Evolutionary conservation across 202 grass and related monocot species (phyloP), one percentile per base, ranked within the genome.

Genomic region (Bolboschoenoplectus hybrid): DNA sequence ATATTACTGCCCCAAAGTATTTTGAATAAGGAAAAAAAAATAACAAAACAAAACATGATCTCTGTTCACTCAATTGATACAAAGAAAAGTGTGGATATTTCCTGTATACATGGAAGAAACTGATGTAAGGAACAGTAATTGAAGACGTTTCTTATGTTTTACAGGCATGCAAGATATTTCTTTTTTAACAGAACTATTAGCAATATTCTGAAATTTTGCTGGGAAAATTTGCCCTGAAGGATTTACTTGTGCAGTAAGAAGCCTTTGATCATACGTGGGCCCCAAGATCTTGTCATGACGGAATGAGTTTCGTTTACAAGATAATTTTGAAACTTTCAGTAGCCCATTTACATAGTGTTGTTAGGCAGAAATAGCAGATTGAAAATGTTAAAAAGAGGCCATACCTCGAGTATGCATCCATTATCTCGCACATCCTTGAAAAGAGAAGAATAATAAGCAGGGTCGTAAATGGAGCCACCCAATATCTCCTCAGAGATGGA

Each of bases 401-500:
- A 68, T 87, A 99, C 97, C 93, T 99, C 93, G 67, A 76, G 82
- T 71, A 88, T 90, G 89, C 76, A 87, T 45, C 89, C 34, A 86
- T 85, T 98, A 88, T 92, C 92, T 68, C 65, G 89, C 67, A 87
- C 79, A 83, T 99, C 93, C 89, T 94, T 94, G 13, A 99, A 97
- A 67, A 99, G 90, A 88, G 93, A 96, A 41, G 93, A 99, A 81
- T 94, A 99, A 86, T 99, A 97, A 44, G 89, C 89, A 86, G 97
- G 92, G 86, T 94, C 90, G 45, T 99, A 97, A 88, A 97, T 94
- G 57, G 97, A 96, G 85, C 97, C 93, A 63, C 92, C 97, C 69
- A 99, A 91, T 77, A 99, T 97, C 73, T 99, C 97, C 74, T 97
- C 93, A 91, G 93, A 83, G 82, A 89, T 87, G 63, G 96, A 98